Conservation (phyloP, 1,284 basidiomycete species). For the Ustilago xerochloae region DNA sequence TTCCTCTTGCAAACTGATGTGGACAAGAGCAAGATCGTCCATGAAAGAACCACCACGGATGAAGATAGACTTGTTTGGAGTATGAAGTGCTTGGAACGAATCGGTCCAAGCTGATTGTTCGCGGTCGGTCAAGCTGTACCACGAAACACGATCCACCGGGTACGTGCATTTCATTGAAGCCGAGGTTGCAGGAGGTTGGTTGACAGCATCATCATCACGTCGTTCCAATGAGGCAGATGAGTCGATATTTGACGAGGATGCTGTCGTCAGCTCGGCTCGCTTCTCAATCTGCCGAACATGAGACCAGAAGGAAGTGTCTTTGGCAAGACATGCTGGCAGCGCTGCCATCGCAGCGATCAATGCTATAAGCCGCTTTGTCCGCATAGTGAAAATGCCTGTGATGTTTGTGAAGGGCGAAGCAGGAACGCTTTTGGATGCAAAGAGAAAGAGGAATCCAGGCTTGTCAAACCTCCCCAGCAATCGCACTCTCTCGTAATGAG, state of each 20-base stretch:
- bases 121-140: conserved; percentile 13
- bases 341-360: neutral
- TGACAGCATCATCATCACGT: no score
- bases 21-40: conserved; percentile 37
- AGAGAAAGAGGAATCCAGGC: no score
- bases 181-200: neutral
- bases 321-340: neutral
- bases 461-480: no score
- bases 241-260: neutral
- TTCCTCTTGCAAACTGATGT: conserved; percentile 36
- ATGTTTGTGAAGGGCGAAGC: no score
- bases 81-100: conserved; percentile 4
- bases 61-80: conserved; percentile 27
- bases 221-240: neutral
- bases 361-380: neutral
- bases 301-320: conserved; percentile 18
- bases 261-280: neutral
- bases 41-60: conserved; percentile 21
- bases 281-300: conserved; percentile 12
- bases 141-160: conserved; percentile 30
- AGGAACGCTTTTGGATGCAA: no score
- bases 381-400: neutral
- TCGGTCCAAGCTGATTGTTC: conserved; percentile 21
- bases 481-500: no score
- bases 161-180: conserved; percentile 30